Base-by-base conservation (phyloP, 1,284 basidiomycete species). In the Cutaneotrichosporon spelunceum region DNA sequence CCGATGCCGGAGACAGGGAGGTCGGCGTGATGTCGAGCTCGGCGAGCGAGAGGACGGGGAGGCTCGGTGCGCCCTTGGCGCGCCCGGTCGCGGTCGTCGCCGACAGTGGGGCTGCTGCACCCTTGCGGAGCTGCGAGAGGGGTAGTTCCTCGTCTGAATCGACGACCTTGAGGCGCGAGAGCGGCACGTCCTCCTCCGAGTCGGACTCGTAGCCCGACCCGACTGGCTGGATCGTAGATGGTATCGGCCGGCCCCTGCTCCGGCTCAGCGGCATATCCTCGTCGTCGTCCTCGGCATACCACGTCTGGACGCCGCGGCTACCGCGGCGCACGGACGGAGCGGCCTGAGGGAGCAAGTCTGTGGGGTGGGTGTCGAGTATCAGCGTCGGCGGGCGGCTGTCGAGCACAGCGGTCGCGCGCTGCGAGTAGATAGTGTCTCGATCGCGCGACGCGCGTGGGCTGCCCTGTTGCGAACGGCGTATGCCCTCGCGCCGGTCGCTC, bases 91-190 rank as follows among this genome's bases (percentile, higher is more conserved):
- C 54, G 26, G 14, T 23, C 9, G 54, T 75, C 71, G 44, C 74
- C 73, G 39, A 75, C 74, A 14, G 69, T 66, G 57, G 72, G 66
- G 16, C 21, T 24, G 21, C 42, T 36, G 26, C 13, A 14, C 26
- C 26, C 54, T 59, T 59, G 26, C 50, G 60, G 24, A 74, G 44
- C 52, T 55, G 63, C 2, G 72, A 74, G 3, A 78, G 69, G 0
- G 77, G 77, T 6, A 76, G 65, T 52, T 77, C 73, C 47, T 75
- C 76, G 29, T 78, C 77, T n/a, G 72, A 70, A 23, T 69, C 64
- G 39, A 44, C 56, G 21, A 49, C 60, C 56, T 45, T 44, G n/a
- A 72, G 55, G 13, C 60, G 45, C 3, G 71, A 68, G 10, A 73
- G 62, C 4, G 72, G 71, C 14, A 71, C 64, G 34, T 72, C 71